Evolutionary conservation across 257 asterid species (phyloP).

Genomic region (Linderniella brevidens): DNA sequence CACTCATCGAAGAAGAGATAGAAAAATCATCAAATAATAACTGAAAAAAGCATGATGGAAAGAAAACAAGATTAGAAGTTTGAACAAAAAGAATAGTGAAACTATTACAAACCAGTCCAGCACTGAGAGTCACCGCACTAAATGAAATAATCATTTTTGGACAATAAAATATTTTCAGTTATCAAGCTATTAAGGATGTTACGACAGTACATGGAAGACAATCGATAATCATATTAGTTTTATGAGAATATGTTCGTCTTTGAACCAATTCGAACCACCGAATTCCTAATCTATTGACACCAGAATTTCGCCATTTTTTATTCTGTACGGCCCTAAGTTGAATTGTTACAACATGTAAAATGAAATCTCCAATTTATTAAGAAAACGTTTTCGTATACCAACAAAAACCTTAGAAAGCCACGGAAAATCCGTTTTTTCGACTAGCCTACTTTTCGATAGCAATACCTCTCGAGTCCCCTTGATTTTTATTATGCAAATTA

Average conservation of each 20-base stretch:
- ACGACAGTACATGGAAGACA: too few species aligned
- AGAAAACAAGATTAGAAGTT: too few species aligned
- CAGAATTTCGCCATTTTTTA: slow-evolving; percentile 16
- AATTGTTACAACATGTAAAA: slow-evolving; percentile 2
- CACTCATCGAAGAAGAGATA: too few species aligned
- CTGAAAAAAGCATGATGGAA: too few species aligned
- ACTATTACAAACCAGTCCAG: too few species aligned
- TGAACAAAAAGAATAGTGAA: too few species aligned
- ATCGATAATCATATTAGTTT: too few species aligned
- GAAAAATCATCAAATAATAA: too few species aligned
- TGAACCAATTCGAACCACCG: slow-evolving; percentile 10
- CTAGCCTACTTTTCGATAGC: slow-evolving; percentile 19
- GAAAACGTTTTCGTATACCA: slow-evolving; percentile 14
- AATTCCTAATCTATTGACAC: slow-evolving; percentile 11
- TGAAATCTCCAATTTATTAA: slow-evolving; percentile 6
- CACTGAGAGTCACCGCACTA: too few species aligned
- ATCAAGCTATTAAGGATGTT: too few species aligned
- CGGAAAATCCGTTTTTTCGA: slow-evolving; percentile 13
- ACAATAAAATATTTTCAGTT: too few species aligned
- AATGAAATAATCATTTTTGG: too few species aligned
- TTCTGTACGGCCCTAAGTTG: slow-evolving; percentile 14
- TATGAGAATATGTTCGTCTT: slow-evolving; percentile 63
- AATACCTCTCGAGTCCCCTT: slow-evolving; percentile 18
- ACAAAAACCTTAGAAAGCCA: slow-evolving; percentile 17
- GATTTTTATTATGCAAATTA: not conserved